These are phyloP conservation scores for Debaryomyces psychrophilus DNA, from an alignment of 1,139 yeast genomes.

Conservation along the genomic window DNA sequence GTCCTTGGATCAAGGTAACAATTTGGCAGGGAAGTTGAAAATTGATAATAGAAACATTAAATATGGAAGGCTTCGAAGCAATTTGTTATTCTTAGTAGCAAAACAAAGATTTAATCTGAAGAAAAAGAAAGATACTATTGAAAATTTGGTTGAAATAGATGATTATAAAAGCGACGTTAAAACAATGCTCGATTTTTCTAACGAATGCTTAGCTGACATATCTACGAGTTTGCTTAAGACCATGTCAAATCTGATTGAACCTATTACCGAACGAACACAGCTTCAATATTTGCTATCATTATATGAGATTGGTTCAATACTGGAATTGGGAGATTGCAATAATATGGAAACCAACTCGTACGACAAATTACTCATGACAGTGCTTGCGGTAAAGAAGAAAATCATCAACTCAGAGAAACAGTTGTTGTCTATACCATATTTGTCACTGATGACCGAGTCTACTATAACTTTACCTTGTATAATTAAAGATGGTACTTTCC, in stretches of 20 bases:
- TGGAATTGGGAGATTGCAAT: neutral
- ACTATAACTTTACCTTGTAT: slow-evolving; percentile 20
- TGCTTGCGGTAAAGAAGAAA: slow-evolving; percentile 10
- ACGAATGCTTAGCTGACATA: neutral
- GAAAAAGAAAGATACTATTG: neutral
- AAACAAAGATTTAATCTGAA: neutral
- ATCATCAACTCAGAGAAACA: slow-evolving; percentile 11
- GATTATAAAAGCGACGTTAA: neutral
- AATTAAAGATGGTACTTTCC: slow-evolving; percentile 2
- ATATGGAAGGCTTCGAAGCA: neutral
- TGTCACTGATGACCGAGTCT: slow-evolving; percentile 3
- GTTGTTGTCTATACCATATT: slow-evolving; percentile 15
- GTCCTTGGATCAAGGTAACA: neutral
- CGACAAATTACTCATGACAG: neutral
- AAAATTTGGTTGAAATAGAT: neutral
- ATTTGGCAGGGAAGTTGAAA: neutral
- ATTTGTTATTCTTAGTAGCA: neutral
- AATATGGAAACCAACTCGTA: neutral
- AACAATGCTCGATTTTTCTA: neutral
- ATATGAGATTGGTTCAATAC: neutral
- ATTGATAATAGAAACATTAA: neutral
- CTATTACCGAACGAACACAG: slow-evolving; percentile 5
- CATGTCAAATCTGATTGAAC: slow-evolving; percentile 2
- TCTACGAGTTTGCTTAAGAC: neutral
- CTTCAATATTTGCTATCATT: slow-evolving; percentile 11